Conservation (phyloP, 805 yeast genomes). For the Kodamaea kakaduensis region DNA sequence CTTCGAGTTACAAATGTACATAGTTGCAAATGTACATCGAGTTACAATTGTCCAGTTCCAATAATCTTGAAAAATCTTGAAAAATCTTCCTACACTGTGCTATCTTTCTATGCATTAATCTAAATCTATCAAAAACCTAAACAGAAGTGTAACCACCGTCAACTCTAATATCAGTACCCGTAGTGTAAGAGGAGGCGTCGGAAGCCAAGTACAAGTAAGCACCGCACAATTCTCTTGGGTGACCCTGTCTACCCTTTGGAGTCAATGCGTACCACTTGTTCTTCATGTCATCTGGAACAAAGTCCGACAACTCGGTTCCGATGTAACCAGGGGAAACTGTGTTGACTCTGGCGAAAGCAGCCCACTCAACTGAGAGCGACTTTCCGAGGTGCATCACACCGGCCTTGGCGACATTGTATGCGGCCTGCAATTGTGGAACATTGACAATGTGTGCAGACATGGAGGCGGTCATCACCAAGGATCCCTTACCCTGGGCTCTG, state of each 20-base stretch:
- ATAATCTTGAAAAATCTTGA: no score
- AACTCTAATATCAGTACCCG: constrained; percentile 71
- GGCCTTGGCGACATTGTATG: constrained; percentile 85
- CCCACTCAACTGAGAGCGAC: constrained; percentile 85
- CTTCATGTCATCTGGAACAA: constrained; percentile 33
- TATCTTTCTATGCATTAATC: constrained; percentile 1
- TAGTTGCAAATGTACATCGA: no score
- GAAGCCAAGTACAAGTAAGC: constrained; percentile 78
- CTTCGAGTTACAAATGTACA: no score
- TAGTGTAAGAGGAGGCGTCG: constrained; percentile 74
- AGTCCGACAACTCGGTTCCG: constrained; percentile 56
- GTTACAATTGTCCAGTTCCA: no score
- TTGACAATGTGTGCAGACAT: constrained; percentile 88
- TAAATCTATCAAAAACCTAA: constrained; percentile 21
- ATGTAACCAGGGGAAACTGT: constrained; percentile 85
- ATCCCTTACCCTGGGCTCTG: constrained; percentile 69
- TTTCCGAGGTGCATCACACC: constrained; percentile 71
- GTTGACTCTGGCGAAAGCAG: constrained; percentile 79
- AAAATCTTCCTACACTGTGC: no score
- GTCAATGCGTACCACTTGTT: constrained; percentile 37
- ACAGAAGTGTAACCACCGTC: constrained; percentile 74
- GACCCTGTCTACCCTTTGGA: constrained; percentile 77
- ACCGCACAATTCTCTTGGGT: constrained; percentile 71
- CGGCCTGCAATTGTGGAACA: constrained; percentile 82
- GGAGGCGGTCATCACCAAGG: constrained; percentile 80